These are phyloP conservation scores for Cryomyces antarcticus DNA, from an alignment of 495 filamentous ascomycete genomes.

Conservation along the genomic window DNA sequence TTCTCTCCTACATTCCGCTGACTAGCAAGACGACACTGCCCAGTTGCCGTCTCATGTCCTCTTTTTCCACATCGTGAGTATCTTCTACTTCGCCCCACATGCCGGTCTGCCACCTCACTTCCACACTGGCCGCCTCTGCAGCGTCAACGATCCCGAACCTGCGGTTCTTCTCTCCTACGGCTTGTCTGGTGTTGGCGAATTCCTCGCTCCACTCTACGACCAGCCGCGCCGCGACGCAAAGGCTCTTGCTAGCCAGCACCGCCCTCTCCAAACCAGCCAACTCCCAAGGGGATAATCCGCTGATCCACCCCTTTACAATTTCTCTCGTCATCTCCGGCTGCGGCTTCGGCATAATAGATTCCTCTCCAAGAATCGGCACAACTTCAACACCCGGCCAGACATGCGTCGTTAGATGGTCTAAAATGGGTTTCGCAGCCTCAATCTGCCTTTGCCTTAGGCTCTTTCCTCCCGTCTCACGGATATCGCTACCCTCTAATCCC, in stretches of 20 bases:
- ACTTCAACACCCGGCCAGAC: slow-evolving; percentile 81
- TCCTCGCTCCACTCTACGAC: slow-evolving; percentile 78
- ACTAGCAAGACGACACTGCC: slow-evolving; percentile 70
- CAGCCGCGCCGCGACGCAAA: slow-evolving; percentile 56
- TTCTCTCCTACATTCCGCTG: neutral
- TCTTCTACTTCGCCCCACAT: slow-evolving; percentile 96
- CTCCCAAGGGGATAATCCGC: slow-evolving; percentile 48
- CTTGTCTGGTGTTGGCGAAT: slow-evolving; percentile 21
- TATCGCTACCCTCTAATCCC: slow-evolving; percentile 16
- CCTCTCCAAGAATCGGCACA: slow-evolving; percentile 47
- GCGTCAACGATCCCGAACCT: slow-evolving; percentile 51
- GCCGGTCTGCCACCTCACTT: slow-evolving; percentile 77
- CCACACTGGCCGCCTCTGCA: slow-evolving; percentile 52
- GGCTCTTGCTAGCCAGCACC: slow-evolving; percentile 65
- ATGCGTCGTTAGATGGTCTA: slow-evolving; percentile 42
- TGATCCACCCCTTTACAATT: slow-evolving; percentile 63
- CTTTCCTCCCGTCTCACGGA: slow-evolving; percentile 16
- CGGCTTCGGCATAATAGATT: slow-evolving; percentile 45
- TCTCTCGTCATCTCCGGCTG: slow-evolving; percentile 56
- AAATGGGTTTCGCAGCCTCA: slow-evolving; percentile 40
- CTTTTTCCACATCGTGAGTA: slow-evolving; percentile 90
- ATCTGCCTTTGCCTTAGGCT: slow-evolving; percentile 56
- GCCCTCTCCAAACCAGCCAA: slow-evolving; percentile 71
- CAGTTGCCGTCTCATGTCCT: slow-evolving; percentile 73
- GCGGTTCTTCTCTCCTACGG: slow-evolving; percentile 8